Conservation (phyloP, 2,329 filamentous ascomycete species). For the Botrytis tulipae region DNA sequence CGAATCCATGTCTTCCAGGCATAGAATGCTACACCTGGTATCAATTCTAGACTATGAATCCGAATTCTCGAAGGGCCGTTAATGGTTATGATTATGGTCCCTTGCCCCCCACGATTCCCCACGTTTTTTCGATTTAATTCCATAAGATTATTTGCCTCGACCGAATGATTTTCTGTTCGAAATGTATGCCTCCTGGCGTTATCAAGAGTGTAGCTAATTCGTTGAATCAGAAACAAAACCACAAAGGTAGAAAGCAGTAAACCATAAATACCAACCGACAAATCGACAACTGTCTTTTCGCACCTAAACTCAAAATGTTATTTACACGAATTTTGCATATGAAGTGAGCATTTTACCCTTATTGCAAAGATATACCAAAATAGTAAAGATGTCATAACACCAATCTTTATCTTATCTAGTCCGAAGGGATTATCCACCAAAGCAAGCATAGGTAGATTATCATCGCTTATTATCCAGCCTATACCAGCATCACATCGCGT, state of each 20-base stretch:
- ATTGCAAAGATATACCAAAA: not conserved
- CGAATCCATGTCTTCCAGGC: not conserved
- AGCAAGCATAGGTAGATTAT: not conserved
- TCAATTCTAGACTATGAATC: not conserved
- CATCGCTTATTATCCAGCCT: not conserved
- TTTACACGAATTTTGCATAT: not conserved
- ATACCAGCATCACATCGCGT: not conserved
- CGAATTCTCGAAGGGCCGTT: not conserved
- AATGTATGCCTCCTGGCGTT: not conserved
- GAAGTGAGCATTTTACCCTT: not conserved
- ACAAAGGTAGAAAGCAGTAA: not conserved
- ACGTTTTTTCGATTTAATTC: not conserved
- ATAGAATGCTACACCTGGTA: not conserved
- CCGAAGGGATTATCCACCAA: not conserved
- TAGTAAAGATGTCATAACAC: not conserved
- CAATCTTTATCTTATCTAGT: not conserved
- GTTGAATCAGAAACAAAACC: not conserved
- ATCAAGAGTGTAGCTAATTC: not conserved
- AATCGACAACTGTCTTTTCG: not conserved
- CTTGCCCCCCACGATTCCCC: constrained; percentile 8
- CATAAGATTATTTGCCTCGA: too few species aligned
- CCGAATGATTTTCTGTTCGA: not conserved
- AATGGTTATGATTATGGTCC: not conserved
- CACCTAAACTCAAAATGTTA: not conserved
- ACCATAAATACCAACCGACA: not conserved